phyloP scores from a whole-genome alignment of 176 grass and related monocot genomes.

The Lolium perenne region DNA sequence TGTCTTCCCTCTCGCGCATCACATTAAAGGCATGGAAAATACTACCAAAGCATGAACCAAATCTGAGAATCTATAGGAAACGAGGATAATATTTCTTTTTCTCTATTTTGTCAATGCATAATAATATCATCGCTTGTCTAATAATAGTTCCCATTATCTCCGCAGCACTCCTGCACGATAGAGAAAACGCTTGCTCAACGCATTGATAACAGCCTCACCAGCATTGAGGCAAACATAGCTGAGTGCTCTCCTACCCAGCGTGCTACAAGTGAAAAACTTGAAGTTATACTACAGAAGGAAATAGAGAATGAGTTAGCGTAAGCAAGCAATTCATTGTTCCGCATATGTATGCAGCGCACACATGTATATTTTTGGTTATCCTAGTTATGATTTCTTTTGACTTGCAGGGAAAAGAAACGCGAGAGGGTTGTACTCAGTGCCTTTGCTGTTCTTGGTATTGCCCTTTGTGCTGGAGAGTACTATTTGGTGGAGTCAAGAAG shows the following conservation, averaged over 20 bases:
- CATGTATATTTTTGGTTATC: neutral
- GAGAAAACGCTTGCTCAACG: neutral
- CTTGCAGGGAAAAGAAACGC: neutral
- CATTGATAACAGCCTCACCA: neutral
- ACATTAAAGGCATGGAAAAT: no score
- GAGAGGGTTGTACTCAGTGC: neutral
- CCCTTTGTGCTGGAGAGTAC: neutral
- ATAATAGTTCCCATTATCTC: neutral
- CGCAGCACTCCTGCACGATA: neutral
- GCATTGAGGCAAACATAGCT: neutral
- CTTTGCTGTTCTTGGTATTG: neutral
- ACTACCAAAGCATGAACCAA: no score
- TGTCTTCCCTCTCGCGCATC: no score
- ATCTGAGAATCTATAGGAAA: no score
- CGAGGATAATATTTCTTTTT: no score
- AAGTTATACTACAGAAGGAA: neutral
- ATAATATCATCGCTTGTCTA: neutral
- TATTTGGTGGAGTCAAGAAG: neutral
- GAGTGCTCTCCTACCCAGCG: neutral
- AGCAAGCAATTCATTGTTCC: neutral
- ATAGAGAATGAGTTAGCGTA: neutral
- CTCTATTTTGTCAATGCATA: neutral
- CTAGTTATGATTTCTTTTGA: neutral
- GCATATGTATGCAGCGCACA: neutral
- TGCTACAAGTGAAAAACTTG: neutral